Base-by-base conservation (phyloP, 345 rosid genomes). In the Populus nigra region DNA sequence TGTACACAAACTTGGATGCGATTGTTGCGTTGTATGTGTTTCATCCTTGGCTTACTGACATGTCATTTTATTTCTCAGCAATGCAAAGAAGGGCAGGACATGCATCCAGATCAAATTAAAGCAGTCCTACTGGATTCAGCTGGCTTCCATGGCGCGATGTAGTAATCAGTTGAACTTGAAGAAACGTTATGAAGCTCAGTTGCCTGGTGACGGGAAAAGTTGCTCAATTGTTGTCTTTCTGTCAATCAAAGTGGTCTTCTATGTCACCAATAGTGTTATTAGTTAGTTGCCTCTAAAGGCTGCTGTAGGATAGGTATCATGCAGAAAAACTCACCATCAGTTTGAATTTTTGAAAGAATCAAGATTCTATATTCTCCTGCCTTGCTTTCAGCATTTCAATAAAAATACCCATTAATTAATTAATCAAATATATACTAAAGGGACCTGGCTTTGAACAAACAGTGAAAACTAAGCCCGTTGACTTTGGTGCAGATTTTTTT, bases 51-150 rank as follows among this genome's bases (percentile, higher is more conserved):
- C 2, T 12, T 23, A 9, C 11, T 65, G 20, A 25, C 20, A 31
- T 47, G 5, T 7, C 49, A 11, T 17, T 12, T 41, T 9, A 7
- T 39, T 8, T 17, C 69, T 50, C 92, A 93, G 98, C 99, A 93
- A 93, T 89, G 94, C 82, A 88, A 86, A 87, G 98, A 92, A 83
- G 98, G 97, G 66, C 92, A 90, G 73, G 97, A 93, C 70, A 88
- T 88, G 68, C 39, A 87, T 72, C 99, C 98, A 9, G 98, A 96
- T 84, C 97, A 96, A 71, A 93, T 96, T 86, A 91, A 92, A 88
- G 92, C 98, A n/a, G 88, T 88, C 33, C 99, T 96, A 38, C 81
- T 92, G 63, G 98, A 96, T 72, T 90, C 94, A 5, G 99, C 94
- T 5, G 98, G 94, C 35, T 83, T 86, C 72, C 91, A 87, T 78